A percentile compares a stretch with the other conserved stretches of the same genome.
Conservation (phyloP, 179 eudicot species). For the Actinidia chinensis region DNA sequence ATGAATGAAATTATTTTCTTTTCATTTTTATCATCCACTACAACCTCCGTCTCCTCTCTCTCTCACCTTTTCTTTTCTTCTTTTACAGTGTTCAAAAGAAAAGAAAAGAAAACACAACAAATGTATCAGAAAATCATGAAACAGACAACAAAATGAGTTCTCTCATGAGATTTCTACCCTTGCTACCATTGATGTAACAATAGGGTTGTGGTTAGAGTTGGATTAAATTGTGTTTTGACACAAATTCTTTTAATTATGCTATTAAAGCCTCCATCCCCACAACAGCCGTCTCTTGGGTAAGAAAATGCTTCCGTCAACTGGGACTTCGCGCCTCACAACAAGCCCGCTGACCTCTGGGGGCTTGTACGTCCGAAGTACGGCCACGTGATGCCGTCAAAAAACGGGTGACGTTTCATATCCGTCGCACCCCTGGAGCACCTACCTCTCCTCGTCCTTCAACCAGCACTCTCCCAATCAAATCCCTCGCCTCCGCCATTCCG, state of each 20-base stretch:
- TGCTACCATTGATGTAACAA: slow-evolving; percentile 13
- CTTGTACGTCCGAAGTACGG: slow-evolving; percentile 68
- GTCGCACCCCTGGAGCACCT: slow-evolving; percentile 74
- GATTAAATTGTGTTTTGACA: slow-evolving; percentile 28
- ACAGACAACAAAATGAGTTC: not conserved
- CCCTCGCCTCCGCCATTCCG: slow-evolving; percentile 44
- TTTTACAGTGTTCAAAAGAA: not conserved
- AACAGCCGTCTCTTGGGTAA: slow-evolving; percentile 45
- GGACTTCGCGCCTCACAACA: slow-evolving; percentile 40
- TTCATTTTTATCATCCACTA: too few relatives aligned
- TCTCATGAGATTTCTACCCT: slow-evolving; percentile 21
- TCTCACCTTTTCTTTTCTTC: slow-evolving; percentile 14
- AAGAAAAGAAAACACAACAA: not conserved
- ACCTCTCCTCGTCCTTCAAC: slow-evolving; percentile 61
- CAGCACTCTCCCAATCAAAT: slow-evolving; percentile 56
- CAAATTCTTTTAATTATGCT: slow-evolving; percentile 42
- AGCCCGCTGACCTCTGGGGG: slow-evolving; percentile 80
- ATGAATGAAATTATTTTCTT: too few relatives aligned
- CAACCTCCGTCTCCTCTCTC: not conserved
- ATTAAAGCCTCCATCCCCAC: slow-evolving; percentile 61
- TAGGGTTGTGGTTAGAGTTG: slow-evolving; percentile 34
- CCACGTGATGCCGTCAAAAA: slow-evolving; percentile 81
- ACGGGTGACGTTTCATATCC: slow-evolving; percentile 79
- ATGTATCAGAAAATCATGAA: not conserved
- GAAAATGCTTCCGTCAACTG: slow-evolving; percentile 22